These are phyloP conservation scores for Saccharomycopsis capsularis DNA, from an alignment of 805 yeast genomes.

Conservation along the genomic window DNA sequence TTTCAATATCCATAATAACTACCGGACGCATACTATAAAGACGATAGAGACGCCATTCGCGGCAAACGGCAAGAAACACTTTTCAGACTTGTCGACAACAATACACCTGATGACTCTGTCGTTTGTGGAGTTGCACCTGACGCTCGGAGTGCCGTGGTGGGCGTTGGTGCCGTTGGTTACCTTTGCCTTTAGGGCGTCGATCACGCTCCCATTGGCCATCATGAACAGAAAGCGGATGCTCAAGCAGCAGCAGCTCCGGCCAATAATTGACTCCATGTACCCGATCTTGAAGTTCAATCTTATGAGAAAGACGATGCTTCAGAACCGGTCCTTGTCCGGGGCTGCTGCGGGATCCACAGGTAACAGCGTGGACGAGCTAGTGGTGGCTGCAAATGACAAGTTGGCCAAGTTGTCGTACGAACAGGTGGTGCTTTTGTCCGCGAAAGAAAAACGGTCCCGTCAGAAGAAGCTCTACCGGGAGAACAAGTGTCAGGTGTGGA, in stretches of 20 bases:
- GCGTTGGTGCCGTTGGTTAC: conserved; percentile 70
- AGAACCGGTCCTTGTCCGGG: conserved; percentile 8
- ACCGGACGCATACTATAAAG: no score
- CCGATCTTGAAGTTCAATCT: conserved; percentile 59
- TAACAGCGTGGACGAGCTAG: conserved; percentile 9
- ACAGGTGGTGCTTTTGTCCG: conserved; percentile 64
- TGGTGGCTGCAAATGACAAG: conserved; percentile 25
- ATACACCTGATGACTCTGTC: conserved; percentile 25
- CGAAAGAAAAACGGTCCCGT: conserved; percentile 71
- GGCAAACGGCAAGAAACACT: neutral
- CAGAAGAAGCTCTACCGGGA: conserved; percentile 65
- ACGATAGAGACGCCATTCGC: no score
- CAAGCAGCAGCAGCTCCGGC: conserved; percentile 64
- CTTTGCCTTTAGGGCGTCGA: conserved; percentile 49
- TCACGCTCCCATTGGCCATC: conserved; percentile 77
- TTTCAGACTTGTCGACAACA: conserved; percentile 5
- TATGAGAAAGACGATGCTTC: conserved; percentile 39
- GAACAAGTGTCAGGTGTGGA: conserved; percentile 72
- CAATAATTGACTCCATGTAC: conserved; percentile 63
- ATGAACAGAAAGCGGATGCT: conserved; percentile 61
- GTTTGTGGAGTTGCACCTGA: conserved; percentile 43
- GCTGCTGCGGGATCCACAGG: conserved; percentile 25
- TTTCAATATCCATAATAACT: no score
- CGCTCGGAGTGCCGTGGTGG: conserved; percentile 77
- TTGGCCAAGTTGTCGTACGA: conserved; percentile 54